phyloP scores from a whole-genome alignment of 257 asterid species.

The Gardenia jasminoides region DNA sequence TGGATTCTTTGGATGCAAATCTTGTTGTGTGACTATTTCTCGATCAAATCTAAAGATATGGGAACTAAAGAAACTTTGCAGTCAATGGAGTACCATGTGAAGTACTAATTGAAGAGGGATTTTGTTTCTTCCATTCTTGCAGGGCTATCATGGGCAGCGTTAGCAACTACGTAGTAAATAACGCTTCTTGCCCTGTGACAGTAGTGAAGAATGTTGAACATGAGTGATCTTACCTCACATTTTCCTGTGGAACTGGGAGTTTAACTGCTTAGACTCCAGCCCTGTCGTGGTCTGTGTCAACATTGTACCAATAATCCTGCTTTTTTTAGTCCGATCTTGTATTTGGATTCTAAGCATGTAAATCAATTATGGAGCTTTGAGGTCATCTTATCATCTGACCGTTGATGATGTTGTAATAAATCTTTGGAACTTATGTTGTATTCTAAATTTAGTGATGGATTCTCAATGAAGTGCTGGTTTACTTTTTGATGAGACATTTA shows the following conservation, averaged over 20 bases:
- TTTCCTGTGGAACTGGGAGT: conserved; percentile 9
- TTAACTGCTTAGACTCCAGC: conserved; percentile 7
- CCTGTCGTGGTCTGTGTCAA: background rate
- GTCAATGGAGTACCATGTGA: background rate
- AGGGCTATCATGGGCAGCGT: conserved; percentile 96
- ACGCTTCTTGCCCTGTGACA: conserved; percentile 82
- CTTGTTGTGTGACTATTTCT: background rate
- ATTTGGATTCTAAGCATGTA: conserved; percentile 6
- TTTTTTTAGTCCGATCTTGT: background rate
- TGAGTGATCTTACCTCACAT: conserved; percentile 23
- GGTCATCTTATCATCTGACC: background rate
- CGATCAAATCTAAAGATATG: background rate
- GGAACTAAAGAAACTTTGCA: background rate
- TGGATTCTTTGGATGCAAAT: background rate
- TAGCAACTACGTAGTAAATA: conserved; percentile 77
- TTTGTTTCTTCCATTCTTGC: conserved; percentile 25
- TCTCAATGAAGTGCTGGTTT: background rate
- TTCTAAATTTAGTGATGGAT: background rate
- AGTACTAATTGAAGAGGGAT: background rate
- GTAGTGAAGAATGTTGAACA: conserved; percentile 60
- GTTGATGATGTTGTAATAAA: background rate
- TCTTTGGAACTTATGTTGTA: background rate
- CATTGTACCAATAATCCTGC: background rate
- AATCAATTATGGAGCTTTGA: background rate
- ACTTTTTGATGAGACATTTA: background rate